phyloP scores from a whole-genome alignment of 2,329 filamentous ascomycete species.

The Graphilbum sp. region DNA sequence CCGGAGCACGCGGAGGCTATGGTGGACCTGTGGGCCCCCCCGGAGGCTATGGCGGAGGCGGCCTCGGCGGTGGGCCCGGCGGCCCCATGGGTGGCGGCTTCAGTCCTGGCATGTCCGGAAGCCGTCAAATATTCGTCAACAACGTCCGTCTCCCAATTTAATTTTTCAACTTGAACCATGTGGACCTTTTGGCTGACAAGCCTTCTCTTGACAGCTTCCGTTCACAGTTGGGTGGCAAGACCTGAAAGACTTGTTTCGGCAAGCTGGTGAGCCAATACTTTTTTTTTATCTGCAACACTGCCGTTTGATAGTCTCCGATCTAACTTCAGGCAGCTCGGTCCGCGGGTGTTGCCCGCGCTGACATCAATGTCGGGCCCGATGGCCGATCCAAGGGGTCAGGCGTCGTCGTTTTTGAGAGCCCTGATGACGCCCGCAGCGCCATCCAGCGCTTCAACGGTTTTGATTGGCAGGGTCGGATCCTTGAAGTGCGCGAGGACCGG shows the following conservation, averaged over 20 bases:
- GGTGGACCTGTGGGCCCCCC: conserved; percentile 19
- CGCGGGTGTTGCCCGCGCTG: conserved; percentile 78
- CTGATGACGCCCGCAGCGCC: conserved; percentile 87
- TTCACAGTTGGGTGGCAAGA: conserved; percentile 99
- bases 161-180: too few species aligned
- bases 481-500: conserved; percentile 93
- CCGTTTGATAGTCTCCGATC: background rate
- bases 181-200: background rate
- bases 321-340: conserved; percentile 30
- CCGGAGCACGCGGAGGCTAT: conserved; percentile 47
- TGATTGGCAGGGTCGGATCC: conserved; percentile 86
- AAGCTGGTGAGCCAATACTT: conserved; percentile 57
- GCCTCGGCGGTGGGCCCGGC: background rate
- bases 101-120: conserved; percentile 37
- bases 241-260: conserved; percentile 94
- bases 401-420: conserved; percentile 89
- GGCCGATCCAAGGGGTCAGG: conserved; percentile 92
- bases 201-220: conserved; percentile 48
- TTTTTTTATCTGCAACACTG: too few species aligned
- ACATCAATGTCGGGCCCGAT: conserved; percentile 83
- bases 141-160: conserved; percentile 61
- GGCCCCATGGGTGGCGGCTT: conserved; percentile 34
- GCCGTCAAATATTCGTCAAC: conserved; percentile 89
- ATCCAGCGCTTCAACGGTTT: conserved; percentile 98
- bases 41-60: conserved; percentile 5